phyloP scores from a whole-genome alignment of 176 grass and related monocot genomes.

The Aegilops longissima region DNA sequence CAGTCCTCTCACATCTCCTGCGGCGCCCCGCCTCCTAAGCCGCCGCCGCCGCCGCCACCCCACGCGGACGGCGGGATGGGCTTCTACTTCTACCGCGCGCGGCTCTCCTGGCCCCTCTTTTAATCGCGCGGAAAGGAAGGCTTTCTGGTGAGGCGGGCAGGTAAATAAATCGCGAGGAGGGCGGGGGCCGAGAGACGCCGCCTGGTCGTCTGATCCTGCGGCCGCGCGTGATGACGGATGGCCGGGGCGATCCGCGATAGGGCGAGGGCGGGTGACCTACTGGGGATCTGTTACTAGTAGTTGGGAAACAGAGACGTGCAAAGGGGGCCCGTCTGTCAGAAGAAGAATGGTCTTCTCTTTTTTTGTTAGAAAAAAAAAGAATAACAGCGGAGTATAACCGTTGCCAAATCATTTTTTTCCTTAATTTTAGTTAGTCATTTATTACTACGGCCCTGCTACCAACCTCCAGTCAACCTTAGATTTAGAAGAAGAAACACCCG shows the following conservation, averaged over 20 bases:
- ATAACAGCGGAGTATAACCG: no score
- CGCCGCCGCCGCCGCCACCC: slow-evolving; percentile 10
- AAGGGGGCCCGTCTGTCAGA: neutral
- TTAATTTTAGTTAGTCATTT: no score
- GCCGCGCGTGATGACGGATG: neutral
- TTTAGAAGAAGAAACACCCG: no score
- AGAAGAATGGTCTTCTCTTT: no score
- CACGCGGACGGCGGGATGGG: slow-evolving; percentile 33
- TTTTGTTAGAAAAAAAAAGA: no score
- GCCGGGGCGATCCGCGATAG: neutral
- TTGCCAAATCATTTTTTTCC: no score
- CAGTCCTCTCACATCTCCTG: slow-evolving; percentile 62
- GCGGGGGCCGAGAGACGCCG: neutral
- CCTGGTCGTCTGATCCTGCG: neutral
- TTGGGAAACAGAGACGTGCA: neutral
- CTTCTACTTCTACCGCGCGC: neutral
- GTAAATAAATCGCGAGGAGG: slow-evolving; percentile 10
- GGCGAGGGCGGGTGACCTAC: neutral
- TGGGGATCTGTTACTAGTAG: neutral
- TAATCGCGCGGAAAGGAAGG: slow-evolving; percentile 19
- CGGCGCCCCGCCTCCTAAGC: neutral
- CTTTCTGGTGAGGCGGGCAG: neutral
- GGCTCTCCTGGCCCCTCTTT: neutral
- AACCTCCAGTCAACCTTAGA: no score
- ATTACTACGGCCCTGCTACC: no score